Base-by-base conservation (phyloP, 306 rosid species). In the Trifolium pratense region DNA sequence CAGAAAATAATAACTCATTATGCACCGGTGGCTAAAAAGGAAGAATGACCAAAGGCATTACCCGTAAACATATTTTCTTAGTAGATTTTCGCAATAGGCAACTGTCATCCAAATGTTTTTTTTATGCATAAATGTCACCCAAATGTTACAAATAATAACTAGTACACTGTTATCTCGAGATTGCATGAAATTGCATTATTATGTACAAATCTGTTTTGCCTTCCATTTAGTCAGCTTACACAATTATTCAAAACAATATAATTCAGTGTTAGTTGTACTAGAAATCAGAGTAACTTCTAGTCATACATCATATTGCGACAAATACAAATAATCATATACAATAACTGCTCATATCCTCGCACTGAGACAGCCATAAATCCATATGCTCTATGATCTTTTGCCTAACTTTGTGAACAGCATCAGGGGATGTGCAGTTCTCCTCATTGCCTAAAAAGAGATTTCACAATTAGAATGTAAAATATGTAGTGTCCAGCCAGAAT, bases 311-410 rank as follows among this genome's bases (percentile, higher is more conserved):
- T 46, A 36, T 36, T 36, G 14, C 59, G 23, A 25, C 29, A 68
- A 16, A 20, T 46, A 40, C 64, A 61, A 18, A 67, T 9, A 61
- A 56, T 83, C 77, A 90, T 29, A 84, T 71, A 49, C 53, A 80
- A 12, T 23, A 69, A 78, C 82, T 63, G 43, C 79, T 77, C 1
- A 63, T 5, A 73, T 66, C 77, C 29, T 79, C 75, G 70, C 97
- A 93, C 79, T 87, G 75, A n/a, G 97, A 90, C 56, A 93, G 76
- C 98, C 98, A 93, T 71, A 93, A 60, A 75, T 93, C 96, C 46
- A 93, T 83, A 68, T 90, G 81, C 32, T 87, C 93, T 53, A 83
- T 76, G 60, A 93, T 83, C 82, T 93, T 84, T 75, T 87, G 93
- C 90, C 98, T 89, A 17, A 83, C 89, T 85, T 92, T 89, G 75